Evolutionary conservation across 106 monocot genomes (phyloP).

Genomic region (Apostasia ramifera): DNA sequence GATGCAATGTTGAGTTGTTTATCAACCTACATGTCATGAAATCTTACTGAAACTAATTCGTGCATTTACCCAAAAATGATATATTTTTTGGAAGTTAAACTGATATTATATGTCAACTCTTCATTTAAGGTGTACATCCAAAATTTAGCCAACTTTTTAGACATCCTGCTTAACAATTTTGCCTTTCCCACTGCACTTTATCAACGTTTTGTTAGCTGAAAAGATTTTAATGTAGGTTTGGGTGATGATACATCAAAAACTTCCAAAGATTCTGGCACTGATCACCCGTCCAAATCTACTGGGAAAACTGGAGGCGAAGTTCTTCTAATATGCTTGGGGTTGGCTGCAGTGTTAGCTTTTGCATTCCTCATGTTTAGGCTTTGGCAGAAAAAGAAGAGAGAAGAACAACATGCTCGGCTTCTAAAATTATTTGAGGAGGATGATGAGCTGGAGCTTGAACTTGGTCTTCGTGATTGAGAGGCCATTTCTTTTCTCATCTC

Average conservation of each 20-base stretch:
- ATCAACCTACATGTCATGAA: background rate
- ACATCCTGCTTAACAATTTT: background rate
- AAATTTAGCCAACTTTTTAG: background rate
- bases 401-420: slow-evolving; percentile 46
- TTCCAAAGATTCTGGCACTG: slow-evolving; percentile 25
- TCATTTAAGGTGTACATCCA: background rate
- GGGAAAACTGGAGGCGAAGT: slow-evolving; percentile 16
- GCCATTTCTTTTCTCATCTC: too few relatives aligned
- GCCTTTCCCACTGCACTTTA: background rate
- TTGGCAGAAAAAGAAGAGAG: slow-evolving; percentile 46
- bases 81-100: background rate
- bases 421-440: slow-evolving; percentile 49
- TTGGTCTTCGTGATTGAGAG: slow-evolving; percentile 38
- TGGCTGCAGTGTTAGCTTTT: slow-evolving; percentile 15
- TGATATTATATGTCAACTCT: background rate
- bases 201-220: background rate
- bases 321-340: slow-evolving; percentile 21
- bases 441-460: slow-evolving; percentile 51
- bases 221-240: slow-evolving; percentile 17
- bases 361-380: slow-evolving; percentile 25
- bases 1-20: too few relatives aligned
- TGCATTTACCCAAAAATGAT: background rate
- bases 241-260: slow-evolving; percentile 19
- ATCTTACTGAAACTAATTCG: background rate
- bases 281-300: slow-evolving; percentile 25